phyloP scores from a whole-genome alignment of 2,329 filamentous ascomycete genomes.

The Aspergillus oerlinghausenensis region DNA sequence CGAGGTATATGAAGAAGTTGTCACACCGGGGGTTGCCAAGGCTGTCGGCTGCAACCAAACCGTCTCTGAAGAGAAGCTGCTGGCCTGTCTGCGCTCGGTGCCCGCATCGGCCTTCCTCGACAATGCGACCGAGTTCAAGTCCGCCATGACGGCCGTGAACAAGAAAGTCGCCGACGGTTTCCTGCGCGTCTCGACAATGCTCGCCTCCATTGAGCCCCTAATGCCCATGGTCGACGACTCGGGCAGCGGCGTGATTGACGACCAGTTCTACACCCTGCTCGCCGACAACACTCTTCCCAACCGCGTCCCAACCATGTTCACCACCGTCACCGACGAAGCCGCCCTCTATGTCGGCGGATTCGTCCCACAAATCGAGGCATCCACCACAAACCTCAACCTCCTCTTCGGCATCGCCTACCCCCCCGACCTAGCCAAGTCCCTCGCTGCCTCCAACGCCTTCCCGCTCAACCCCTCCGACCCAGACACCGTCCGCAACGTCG shows the following conservation, averaged over 20 bases:
- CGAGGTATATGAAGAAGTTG: slow-evolving; percentile 17
- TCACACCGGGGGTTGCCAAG: slow-evolving; percentile 16
- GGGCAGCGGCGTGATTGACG: slow-evolving; percentile 21
- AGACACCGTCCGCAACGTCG: slow-evolving; percentile 15
- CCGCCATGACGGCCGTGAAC: slow-evolving; percentile 5
- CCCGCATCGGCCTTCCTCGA: slow-evolving; percentile 18
- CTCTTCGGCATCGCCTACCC: slow-evolving; percentile 15
- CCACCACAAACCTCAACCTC: slow-evolving; percentile 7
- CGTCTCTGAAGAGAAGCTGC: slow-evolving; percentile 8
- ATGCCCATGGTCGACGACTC: slow-evolving; percentile 26
- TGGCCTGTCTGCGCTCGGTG: slow-evolving; percentile 20
- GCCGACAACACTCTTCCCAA: slow-evolving; percentile 15
- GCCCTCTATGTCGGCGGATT: slow-evolving; percentile 11
- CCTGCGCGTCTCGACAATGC: slow-evolving; percentile 14
- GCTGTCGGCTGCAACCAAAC: slow-evolving; percentile 20
- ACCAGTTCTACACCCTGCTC: slow-evolving; percentile 24
- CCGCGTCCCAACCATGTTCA: slow-evolving; percentile 25
- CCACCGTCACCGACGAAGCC: slow-evolving; percentile 23
- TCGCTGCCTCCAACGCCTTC: slow-evolving; percentile 14
- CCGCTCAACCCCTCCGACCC: slow-evolving; percentile 9
- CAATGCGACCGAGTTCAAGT: slow-evolving; percentile 16
- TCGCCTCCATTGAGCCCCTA: slow-evolving; percentile 20
- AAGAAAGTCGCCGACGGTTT: slow-evolving; percentile 9
- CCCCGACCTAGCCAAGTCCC: slow-evolving; percentile 7
- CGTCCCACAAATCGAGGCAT: slow-evolving; percentile 9